These are phyloP conservation scores for Trichoderma harzianum DNA, from an alignment of 2,329 filamentous ascomycete genomes.

Conservation along the genomic window DNA sequence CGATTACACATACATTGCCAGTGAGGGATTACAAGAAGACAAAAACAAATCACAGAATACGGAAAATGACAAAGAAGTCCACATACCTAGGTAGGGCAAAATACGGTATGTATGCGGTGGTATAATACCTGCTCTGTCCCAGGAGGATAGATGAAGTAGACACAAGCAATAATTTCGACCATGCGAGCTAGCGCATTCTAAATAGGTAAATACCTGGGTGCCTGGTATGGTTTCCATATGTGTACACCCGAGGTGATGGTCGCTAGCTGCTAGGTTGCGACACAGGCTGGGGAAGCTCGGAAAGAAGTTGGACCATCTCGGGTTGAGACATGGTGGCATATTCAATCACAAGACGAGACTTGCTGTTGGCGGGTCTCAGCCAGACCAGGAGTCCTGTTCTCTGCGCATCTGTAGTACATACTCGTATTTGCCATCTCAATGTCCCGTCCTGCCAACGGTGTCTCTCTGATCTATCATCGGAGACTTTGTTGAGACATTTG, in stretches of 20 bases:
- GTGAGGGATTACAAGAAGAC: too few species aligned
- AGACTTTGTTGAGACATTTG: background rate
- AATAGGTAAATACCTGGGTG: background rate
- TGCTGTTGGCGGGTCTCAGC: too few species aligned
- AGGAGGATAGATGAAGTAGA: background rate
- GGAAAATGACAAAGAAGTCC: too few species aligned
- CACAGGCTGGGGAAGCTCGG: background rate
- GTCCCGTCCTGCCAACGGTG: background rate
- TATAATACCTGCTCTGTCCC: background rate
- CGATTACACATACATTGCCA: too few species aligned
- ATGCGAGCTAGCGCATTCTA: background rate
- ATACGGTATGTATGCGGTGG: too few species aligned
- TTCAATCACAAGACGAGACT: background rate
- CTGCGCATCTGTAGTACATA: too few species aligned
- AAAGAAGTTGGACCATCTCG: background rate
- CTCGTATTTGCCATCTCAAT: background rate
- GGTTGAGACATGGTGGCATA: background rate
- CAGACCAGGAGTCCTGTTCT: too few species aligned
- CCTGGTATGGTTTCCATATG: too few species aligned
- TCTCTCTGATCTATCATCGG: too few species aligned
- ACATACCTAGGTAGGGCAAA: too few species aligned
- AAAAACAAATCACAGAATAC: too few species aligned
- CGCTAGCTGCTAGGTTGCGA: rapidly evolving
- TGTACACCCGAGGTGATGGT: too few species aligned
- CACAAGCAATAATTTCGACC: background rate